Base-by-base conservation (phyloP, 2,329 filamentous ascomycete species). In the Xylariaceae sp. region DNA sequence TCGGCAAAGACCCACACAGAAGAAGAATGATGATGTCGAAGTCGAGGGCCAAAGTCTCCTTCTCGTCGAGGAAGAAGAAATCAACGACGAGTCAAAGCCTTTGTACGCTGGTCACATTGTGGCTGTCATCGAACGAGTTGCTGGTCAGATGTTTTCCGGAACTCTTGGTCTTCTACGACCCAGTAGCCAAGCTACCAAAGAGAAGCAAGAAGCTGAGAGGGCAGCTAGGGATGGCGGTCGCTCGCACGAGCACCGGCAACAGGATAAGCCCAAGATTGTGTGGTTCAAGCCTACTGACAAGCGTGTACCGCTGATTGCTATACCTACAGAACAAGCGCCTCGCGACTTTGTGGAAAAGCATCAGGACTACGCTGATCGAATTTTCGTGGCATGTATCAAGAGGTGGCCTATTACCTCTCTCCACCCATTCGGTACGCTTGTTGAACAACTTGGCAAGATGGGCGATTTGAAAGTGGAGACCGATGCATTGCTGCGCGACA, bases 241-340 rank as follows among this genome's bases (percentile, higher is more conserved):
- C 55, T 81, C 85, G 46, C 85, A 94, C 58, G 89, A 91, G 54
- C 85, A 87, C 57, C 89, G 91, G 47, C 83, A 89, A 56, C 90
- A 95, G 67, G 94, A 99, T 57, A 96, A 96, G 74, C 94, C 94
- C 56, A 99, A 99, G 83, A 99, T 99, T 72, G 94, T 99, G 39
- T 99, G 94, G 94, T 99, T 99, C 77, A 99, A 99, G 78, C 94
- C 94, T 51, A 99, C 94, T 1, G 94, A 99, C 73, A 97, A 99
- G 81, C 90, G 94, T 66, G 94, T 99, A 42, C 94, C 94, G 44
- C 78, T 99, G 58, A 99, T 99, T 69, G 94, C 94, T 47, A 99
- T 99, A 57, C 94, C 94, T 1, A 99, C 94, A 3, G 94, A 99
- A 70, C 94, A 99, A 72, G 94, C 94, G 9, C 94, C 94, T 17